Conservation (phyloP, 192 early-diverging fungal genomes). For the Piromyces sp. region DNA sequence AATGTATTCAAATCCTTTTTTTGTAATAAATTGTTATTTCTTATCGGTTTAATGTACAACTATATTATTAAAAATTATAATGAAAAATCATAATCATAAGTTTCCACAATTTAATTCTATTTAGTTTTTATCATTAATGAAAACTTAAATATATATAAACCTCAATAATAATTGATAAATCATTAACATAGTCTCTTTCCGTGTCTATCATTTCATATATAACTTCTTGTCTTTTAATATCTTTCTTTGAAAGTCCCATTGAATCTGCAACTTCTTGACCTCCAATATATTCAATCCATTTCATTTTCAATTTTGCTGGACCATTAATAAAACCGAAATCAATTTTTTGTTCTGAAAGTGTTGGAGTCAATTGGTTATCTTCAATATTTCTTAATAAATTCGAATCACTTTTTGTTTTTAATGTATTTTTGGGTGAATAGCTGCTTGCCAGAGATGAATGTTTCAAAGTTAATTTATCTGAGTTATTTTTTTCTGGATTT, state of each 20-base stretch:
- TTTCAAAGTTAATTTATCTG: background rate
- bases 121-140: too few species aligned
- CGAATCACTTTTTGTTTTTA: background rate
- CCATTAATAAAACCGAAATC: background rate
- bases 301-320: background rate
- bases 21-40: background rate
- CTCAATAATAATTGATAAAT: conserved; percentile 65
- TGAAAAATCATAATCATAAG: too few species aligned
- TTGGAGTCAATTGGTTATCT: too few species aligned
- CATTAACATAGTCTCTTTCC: conserved; percentile 77
- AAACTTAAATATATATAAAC: conserved; percentile 11
- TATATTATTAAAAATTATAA: background rate
- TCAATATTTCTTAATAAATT: background rate
- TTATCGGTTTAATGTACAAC: background rate
- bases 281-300: background rate
- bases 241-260: conserved; percentile 21
- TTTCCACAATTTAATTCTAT: too few species aligned
- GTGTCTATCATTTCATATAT: conserved; percentile 84
- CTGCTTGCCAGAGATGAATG: background rate
- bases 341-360: background rate
- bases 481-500: background rate
- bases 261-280: background rate
- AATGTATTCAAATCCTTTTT: background rate
- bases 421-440: background rate
- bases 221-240: conserved; percentile 79